Conservation (phyloP, 805 yeast species). For the Starmerella geochares region DNA sequence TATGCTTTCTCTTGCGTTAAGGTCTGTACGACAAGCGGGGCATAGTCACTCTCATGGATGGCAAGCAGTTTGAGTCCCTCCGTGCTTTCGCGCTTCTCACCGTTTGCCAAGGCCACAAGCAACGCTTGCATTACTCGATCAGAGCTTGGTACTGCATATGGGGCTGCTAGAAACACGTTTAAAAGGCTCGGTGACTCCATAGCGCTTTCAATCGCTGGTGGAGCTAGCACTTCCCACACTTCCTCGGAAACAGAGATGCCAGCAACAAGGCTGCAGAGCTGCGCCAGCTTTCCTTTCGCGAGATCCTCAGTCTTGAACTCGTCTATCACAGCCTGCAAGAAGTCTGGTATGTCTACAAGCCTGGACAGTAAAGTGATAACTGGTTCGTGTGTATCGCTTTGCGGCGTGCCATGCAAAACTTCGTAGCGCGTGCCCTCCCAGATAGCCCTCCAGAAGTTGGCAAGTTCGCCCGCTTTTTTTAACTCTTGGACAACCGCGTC, state of each 20-base stretch:
- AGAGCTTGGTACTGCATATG: slow-evolving; percentile 39
- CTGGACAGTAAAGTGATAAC: slow-evolving; percentile 22
- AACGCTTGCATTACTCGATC: slow-evolving; percentile 60
- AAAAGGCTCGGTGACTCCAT: slow-evolving; percentile 4
- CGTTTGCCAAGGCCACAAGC: slow-evolving; percentile 55
- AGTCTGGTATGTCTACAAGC: slow-evolving; percentile 27
- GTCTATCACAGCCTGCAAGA: slow-evolving; percentile 31
- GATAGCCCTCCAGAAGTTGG: slow-evolving; percentile 56
- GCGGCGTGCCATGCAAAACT: slow-evolving; percentile 68
- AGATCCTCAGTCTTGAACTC: slow-evolving; percentile 31
- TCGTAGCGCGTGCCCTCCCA: slow-evolving; percentile 89
- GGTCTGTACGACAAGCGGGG: slow-evolving; percentile 19
- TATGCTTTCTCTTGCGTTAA: slow-evolving; percentile 39
- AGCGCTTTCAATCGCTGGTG: slow-evolving; percentile 36
- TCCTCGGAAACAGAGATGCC: slow-evolving; percentile 10
- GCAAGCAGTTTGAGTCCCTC: slow-evolving; percentile 53
- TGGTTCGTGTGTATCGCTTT: slow-evolving; percentile 31
- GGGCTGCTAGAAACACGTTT: slow-evolving; percentile 6
- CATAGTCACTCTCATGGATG: slow-evolving; percentile 11
- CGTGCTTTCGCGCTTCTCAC: slow-evolving; percentile 57
- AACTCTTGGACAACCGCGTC: slow-evolving; percentile 46
- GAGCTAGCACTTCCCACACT: slow-evolving; percentile 31
- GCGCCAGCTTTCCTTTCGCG: slow-evolving; percentile 44
- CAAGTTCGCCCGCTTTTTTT: slow-evolving; percentile 37
- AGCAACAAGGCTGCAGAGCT: slow-evolving; percentile 12